Evolutionary conservation across 1,284 basidiomycete genomes (phyloP).

Genomic region (Caloboletus inedulis): DNA sequence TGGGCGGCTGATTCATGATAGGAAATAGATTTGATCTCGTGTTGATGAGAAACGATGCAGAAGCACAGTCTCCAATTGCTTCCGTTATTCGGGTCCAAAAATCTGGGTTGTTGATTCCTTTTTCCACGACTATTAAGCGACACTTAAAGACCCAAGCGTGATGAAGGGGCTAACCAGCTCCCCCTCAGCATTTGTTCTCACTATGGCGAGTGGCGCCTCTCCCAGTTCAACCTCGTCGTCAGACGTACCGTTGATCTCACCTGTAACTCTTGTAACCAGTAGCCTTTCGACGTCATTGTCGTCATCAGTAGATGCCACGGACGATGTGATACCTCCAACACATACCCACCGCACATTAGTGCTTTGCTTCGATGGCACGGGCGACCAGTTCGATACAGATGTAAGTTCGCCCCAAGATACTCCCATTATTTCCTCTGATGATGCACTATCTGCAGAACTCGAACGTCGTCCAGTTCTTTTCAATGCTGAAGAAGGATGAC

Average conservation of each 20-base stretch:
- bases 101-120: background rate
- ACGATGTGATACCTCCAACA: slow-evolving; percentile 36
- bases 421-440: background rate
- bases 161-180: background rate
- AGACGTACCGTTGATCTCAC: slow-evolving; percentile 4
- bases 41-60: slow-evolving; percentile 7
- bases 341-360: slow-evolving; percentile 44
- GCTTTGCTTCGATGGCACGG: slow-evolving; percentile 56
- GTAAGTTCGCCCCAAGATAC: slow-evolving; percentile 30
- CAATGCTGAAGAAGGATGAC: slow-evolving; percentile 53
- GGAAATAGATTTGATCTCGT: background rate
- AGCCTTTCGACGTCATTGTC: background rate
- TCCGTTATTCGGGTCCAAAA: slow-evolving; percentile 20
- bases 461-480: slow-evolving; percentile 49
- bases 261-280: slow-evolving; percentile 3
- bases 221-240: slow-evolving; percentile 3
- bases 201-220: slow-evolving; percentile 12
- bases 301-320: slow-evolving; percentile 1
- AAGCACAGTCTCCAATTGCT: background rate
- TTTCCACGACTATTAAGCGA: slow-evolving; percentile 1
- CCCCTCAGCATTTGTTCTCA: background rate
- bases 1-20: background rate
- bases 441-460: slow-evolving; percentile 36
- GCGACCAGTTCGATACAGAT: slow-evolving; percentile 55
- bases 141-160: slow-evolving; percentile 6